Base-by-base conservation (phyloP, 1,139 yeast species). In the Candida sp. region DNA sequence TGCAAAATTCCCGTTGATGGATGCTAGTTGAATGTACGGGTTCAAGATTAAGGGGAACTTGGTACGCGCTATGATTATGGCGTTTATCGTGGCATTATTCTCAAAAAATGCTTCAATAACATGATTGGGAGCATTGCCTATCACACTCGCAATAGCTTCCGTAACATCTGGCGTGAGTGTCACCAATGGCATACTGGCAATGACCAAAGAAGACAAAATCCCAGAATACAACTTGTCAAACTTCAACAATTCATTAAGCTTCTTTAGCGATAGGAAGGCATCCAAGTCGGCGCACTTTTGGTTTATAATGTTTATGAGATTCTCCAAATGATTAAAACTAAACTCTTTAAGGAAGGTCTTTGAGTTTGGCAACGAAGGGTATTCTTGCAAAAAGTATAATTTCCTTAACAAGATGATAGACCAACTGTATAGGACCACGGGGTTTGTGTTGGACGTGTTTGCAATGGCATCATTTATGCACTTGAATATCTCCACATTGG, bases 31-130 rank as follows among this genome's bases (percentile, higher is more conserved):
- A 40, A 90, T 68, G 56, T 86, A 86, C 1, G 96, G 88, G 2
- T 77, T 66, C 17, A 90, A 66, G 2, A 84, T 74, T n/a, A 84
- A 73, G 0, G 98, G 98, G 56, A 90, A 81, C 60, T 91, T 90
- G 0, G 96, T 87, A 54, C 87, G 77, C 0, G 91, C 70, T 31
- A 90, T 63, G 17, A 82, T 73, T 31, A 90, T 62, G n/a, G 85
- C 74, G 51, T 80, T 78, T 43, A 80, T 78, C 3, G 86, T 81
- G 22, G 81, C 73, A 27, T 78, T 78, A 54, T 82, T 78, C 0
- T 77, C 72, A 60, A 90, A 86, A 59, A 90, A 86, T 44, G 72
- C 73, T 55, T 80, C 84, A n/a, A 86, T 74, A 7, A 87, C 74
- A 37, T 76, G 73, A 42, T 75, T 75, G 4, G 94, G 91, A 37